These are phyloP conservation scores for Stagonosporopsis vannaccii DNA, from an alignment of 2,329 filamentous ascomycete genomes.

Conservation along the genomic window DNA sequence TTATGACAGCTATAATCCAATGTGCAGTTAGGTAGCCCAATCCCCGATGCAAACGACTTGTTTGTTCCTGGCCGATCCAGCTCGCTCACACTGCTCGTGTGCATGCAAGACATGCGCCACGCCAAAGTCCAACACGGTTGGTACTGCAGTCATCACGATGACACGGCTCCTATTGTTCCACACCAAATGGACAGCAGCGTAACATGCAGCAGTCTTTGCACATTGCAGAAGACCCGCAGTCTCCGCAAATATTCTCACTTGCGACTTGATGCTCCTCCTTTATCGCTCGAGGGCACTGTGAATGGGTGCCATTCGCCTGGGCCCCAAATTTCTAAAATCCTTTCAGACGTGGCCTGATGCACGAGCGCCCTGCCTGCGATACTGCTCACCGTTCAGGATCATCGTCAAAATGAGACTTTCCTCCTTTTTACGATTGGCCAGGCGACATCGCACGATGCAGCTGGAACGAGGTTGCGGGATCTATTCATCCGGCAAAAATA, in stretches of 20 bases:
- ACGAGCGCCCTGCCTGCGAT: conserved; percentile 21
- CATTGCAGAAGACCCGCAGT: conserved; percentile 17
- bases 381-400: conserved; percentile 22
- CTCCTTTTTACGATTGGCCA: conserved; percentile 6
- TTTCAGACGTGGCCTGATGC: conserved; percentile 30
- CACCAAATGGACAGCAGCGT: conserved; percentile 1
- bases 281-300: conserved; percentile 22
- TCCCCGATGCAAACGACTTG: conserved; percentile 37
- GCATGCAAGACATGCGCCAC: conserved; percentile 30
- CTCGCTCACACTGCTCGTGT: conserved; percentile 28
- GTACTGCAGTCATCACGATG: conserved; percentile 25
- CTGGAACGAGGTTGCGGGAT: conserved; percentile 8
- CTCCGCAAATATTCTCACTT: conserved; percentile 23
- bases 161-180: conserved; percentile 6
- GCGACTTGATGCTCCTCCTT: conserved; percentile 21
- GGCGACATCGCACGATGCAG: conserved; percentile 7
- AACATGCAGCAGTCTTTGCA: not conserved
- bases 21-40: conserved; percentile 36
- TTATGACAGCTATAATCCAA: conserved; percentile 21
- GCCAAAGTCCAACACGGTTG: conserved; percentile 18
- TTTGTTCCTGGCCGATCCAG: conserved; percentile 36
- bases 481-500: conserved; percentile 9
- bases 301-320: conserved; percentile 35
- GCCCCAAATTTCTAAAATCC: conserved; percentile 29
- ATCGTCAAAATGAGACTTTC: not conserved